Conservation (phyloP, 805 yeast genomes). For the Cyberlindnera mycetangii region DNA sequence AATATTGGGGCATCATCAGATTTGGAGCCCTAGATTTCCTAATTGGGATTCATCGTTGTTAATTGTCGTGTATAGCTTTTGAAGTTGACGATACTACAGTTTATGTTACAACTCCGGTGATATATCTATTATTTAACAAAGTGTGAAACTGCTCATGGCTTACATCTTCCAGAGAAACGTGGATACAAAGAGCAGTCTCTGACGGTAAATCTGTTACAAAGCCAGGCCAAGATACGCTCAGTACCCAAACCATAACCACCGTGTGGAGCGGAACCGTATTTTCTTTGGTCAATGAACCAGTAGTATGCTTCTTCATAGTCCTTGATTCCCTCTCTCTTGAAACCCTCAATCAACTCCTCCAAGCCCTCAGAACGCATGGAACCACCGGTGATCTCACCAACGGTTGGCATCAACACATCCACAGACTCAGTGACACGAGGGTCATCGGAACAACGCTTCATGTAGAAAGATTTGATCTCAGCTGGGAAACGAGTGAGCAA, state of each 20-base stretch:
- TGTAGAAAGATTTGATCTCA: constrained; percentile 96
- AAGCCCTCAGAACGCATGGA: constrained; percentile 91
- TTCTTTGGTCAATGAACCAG: constrained; percentile 95
- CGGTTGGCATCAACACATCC: constrained; percentile 98
- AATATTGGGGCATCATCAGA: too few relatives aligned
- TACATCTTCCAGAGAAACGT: constrained; percentile 96
- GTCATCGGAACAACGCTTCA: constrained; percentile 89
- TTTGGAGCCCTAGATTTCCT: neutral
- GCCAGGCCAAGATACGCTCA: constrained; percentile 97
- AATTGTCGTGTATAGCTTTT: neutral
- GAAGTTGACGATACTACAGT: neutral
- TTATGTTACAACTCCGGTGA: neutral
- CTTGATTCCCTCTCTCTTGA: constrained; percentile 88
- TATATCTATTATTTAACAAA: neutral
- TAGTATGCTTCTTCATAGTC: constrained; percentile 66
- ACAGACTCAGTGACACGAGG: constrained; percentile 96
- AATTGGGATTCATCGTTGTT: neutral
- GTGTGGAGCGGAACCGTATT: constrained; percentile 96
- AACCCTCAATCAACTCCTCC: constrained; percentile 84
- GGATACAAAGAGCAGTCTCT: constrained; percentile 98
- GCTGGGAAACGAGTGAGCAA: constrained; percentile 93
- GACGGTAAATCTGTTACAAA: constrained; percentile 95
- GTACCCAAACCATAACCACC: constrained; percentile 99
- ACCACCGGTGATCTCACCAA: constrained; percentile 98
- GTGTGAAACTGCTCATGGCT: constrained; percentile 54